Base-by-base conservation (phyloP, 257 asterid species). In the Ballota nigra region DNA sequence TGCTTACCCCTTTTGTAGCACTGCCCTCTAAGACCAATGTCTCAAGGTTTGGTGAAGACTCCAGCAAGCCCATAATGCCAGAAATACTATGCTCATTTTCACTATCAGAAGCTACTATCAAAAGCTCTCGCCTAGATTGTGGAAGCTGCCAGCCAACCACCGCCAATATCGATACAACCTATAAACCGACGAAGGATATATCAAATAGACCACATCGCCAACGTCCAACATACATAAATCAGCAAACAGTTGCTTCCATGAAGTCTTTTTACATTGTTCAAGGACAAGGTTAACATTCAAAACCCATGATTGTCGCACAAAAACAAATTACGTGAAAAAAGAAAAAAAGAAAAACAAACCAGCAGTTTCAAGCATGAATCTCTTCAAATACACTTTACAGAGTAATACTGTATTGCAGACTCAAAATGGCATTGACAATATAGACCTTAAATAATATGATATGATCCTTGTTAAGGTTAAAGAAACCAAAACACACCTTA, bases 41-140 rank as follows among this genome's bases (percentile, higher is more conserved):
- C 71, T 72, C 31, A 6, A 72, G 66, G 11, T 59, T 19, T 18
- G 71, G 75, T 13, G 82, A 77, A 60, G 67, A 65, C 67, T 59
- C 38, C 53, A 77, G 68, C 67, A 77, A 19, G 34, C 56, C n/a
- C 6, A 57, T 4, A 12, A 69, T 69, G 38, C 68, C 62, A 36
- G 68, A 51, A 28, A 63, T 38, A 53, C 6, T 45, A 0, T 5
- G 41, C n/a, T 8, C 19, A 38, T 63, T 0, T 16, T 11, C 16
- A 19, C 9, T 16, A 61, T n/a, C 34, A 12, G 7, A 34, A 34
- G 6, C 20, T 4, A 56, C 28, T 31, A 8, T 9, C 75, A 75
- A 38, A 34, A 23, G 0, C 33, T 9, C 7, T 24, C 24, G 26
- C 40, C 0, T 10, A 28, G 64, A 68, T 4, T n/a, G 16, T 59